Base-by-base conservation (phyloP, 2,329 filamentous ascomycete genomes). In the Ophiostoma fasciatum region DNA sequence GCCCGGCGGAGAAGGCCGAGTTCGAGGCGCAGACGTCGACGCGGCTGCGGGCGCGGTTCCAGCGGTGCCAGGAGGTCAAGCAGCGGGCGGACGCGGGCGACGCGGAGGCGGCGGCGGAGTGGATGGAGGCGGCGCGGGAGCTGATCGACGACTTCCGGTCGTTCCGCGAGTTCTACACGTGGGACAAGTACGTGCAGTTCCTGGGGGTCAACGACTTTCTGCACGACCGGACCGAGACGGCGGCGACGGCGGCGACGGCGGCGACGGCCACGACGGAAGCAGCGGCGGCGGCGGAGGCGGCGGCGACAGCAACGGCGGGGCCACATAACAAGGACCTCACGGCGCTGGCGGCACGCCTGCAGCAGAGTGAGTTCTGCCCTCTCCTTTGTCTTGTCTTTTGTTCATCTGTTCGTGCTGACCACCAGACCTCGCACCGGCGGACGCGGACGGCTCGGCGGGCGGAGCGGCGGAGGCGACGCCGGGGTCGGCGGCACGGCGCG, bases 121-220 rank as follows among this genome's bases (percentile, higher is more conserved):
- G 74, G 68, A 72, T 77, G 66, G 54, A 57, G 18, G 69, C 68
- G 5, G 73, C 73, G 1, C 64, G 63, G 48, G 63, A 68, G 35
- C 61, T 79, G 7, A 64, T 76, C 9, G 66, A 76, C 39, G 74
- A 78, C 41, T 78, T 78, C 48, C 61, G 71, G 42, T 70, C 69
- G 0, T 66, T 71, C 44, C 75, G 71, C 46, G 63, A 68, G 33
- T 78, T 78, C 45, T 78, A 76, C 46, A 66, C 71, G 1, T 78
- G 71, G 71, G 74, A 78, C 40, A 75, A 73, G 49, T 76, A 75
- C 45, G 58, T 76, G 33, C 61, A 63, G 38, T 74, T 74, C 48
- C 54, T 74, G 43, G 63, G 71, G 1, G 54, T 53, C 41, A 49
- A 47, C 19, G 47, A 47, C 8, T 50, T 52, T 31, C 55, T 61